Evolutionary conservation across 2,329 filamentous ascomycete genomes (phyloP).

Genomic region (Periglandula ipomoeae): DNA sequence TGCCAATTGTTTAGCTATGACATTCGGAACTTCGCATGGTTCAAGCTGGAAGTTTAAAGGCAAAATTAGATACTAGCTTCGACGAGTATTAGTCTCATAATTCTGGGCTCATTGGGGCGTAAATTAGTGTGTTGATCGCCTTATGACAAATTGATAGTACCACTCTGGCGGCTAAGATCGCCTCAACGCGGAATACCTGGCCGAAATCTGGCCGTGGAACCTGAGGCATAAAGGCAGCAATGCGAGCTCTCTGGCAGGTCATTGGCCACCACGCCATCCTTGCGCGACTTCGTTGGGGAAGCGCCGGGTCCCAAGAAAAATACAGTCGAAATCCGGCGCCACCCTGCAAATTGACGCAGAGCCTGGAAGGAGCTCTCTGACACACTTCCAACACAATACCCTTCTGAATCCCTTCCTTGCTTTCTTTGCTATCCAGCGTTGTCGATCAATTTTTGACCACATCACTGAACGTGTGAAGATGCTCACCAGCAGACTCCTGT

Average conservation of each 20-base stretch:
- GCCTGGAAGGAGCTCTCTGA: conserved; percentile 11
- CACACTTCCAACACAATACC: conserved; percentile 1
- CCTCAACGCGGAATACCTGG: conserved; percentile 12
- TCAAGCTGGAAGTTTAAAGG: too few species aligned
- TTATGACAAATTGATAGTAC: too few species aligned
- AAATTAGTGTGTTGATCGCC: too few species aligned
- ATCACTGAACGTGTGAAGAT: conserved; percentile 32
- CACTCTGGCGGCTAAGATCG: conserved; percentile 9
- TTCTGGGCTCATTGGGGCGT: too few species aligned
- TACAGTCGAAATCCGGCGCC: neutral
- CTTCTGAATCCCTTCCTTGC: conserved; percentile 3
- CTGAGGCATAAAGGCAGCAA: conserved; percentile 7
- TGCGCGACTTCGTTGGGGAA: neutral
- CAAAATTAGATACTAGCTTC: too few species aligned
- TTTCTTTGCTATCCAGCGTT: conserved; percentile 10
- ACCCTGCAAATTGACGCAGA: conserved; percentile 2
- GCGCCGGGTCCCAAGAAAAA: conserved; percentile 1
- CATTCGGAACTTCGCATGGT: too few species aligned
- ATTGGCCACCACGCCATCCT: too few species aligned
- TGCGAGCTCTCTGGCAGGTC: neutral
- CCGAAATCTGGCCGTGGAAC: neutral
- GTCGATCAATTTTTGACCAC: conserved; percentile 18
- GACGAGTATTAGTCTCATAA: too few species aligned
- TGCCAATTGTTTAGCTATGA: too few species aligned
- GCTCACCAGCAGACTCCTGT: conserved; percentile 53